Conservation (phyloP, 139 green algal species). For the Chlamydomonas sphaeroides region DNA sequence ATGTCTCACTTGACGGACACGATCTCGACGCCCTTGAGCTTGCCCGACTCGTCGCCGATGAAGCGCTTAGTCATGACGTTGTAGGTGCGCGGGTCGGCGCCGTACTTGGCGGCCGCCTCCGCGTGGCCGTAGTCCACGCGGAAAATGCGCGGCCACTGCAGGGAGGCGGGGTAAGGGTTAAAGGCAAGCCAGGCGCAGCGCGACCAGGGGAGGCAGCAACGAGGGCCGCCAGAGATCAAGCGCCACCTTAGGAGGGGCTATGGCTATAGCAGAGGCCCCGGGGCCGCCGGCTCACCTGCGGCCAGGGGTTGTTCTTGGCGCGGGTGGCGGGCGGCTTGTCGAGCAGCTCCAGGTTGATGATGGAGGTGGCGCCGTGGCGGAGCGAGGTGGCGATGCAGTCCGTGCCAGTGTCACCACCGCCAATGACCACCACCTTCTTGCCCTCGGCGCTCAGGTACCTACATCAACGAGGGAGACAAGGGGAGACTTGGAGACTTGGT, state of each 20-base stretch:
- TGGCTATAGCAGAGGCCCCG: too few species aligned
- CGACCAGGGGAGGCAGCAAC: too few species aligned
- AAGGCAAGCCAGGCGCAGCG: too few species aligned
- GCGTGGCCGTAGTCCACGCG: slow-evolving; percentile 93
- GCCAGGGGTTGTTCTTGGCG: slow-evolving; percentile 90
- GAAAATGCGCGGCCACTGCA: too few species aligned
- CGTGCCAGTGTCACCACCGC: slow-evolving; percentile 95
- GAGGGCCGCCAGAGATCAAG: too few species aligned
- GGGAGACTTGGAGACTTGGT: too few species aligned
- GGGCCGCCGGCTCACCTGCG: too few species aligned
- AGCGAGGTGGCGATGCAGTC: slow-evolving; percentile 97
- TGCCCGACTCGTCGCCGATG: slow-evolving; percentile 82
- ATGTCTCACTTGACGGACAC: slow-evolving; percentile 61
- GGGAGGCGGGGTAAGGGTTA: too few species aligned
- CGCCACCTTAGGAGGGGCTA: too few species aligned
- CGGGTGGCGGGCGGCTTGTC: slow-evolving; percentile 81
- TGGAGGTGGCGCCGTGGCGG: slow-evolving; percentile 70
- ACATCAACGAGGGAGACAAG: too few species aligned
- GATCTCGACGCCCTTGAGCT: slow-evolving; percentile 83
- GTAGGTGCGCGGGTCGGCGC: slow-evolving; percentile 90
- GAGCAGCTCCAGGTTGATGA: slow-evolving; percentile 97
- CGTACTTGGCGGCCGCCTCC: slow-evolving; percentile 82
- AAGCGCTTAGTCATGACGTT: slow-evolving; percentile 96
- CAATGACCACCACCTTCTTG: slow-evolving; percentile 97
- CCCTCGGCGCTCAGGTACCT: slow-evolving; percentile 85